Evolutionary conservation across 495 filamentous ascomycete genomes (phyloP), one percentile per base, ranked within the genome.

Genomic region (Margaritispora aquatica): DNA sequence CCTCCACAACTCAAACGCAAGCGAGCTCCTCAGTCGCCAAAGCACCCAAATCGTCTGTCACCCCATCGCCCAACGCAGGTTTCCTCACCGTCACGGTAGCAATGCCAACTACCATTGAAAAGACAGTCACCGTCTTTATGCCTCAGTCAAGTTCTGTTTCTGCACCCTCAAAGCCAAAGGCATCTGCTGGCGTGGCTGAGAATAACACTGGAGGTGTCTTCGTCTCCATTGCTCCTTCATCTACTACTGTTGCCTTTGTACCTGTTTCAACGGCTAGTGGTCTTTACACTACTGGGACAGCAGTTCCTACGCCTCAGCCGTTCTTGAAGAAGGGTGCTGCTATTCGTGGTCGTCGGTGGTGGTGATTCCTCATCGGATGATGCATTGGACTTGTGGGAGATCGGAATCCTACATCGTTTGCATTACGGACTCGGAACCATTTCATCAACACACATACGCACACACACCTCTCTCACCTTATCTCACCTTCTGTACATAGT

Each of bases 71-170:
- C 20, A 13, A 34, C 17, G 38, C 29, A 52, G 52, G 24, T 7
- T 38, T 59, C 15, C 27, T 59, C 51, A 63, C 61, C 1, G 50
- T 52, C 17, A 52, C 50, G 1, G 50, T 52, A 29, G 15, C 50
- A 19, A 10, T 17, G 3, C 38, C 38, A 2, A n/a, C 15, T 17
- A 44, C 38, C 3, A n/a, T 44, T 17, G 38, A 8, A 3, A 44
- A 9, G 17, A 44, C 38, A 9, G 38, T 44, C 4, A 44, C 38
- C 3, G 38, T 44, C 38, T 44, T 8, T 17, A n/a, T 44, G 15
- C 38, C 38, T n/a, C n/a, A n/a, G n/a, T n/a, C n/a, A n/a, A n/a
- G n/a, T n/a, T n/a, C n/a, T 44, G 2, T n/a, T 9, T 44, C 38
- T 3, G 11, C 38, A 15, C 38, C 38, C 3, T 44, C 8, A 44